Evolutionary conservation across 2,329 filamentous ascomycete species (phyloP).

Genomic region (Aspergillus chevalieri): DNA sequence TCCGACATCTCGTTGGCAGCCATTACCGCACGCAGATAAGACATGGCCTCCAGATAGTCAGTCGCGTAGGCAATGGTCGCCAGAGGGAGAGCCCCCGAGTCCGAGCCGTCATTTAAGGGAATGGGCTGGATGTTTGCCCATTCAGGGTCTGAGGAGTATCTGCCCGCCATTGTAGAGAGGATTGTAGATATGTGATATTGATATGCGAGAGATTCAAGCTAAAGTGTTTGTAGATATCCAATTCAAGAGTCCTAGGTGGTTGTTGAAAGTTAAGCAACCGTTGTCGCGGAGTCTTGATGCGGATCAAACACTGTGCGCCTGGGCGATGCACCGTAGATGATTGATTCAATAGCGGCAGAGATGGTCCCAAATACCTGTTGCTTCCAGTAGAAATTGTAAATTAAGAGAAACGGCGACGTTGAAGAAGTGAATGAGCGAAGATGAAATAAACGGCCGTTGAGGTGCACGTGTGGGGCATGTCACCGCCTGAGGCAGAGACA

Average conservation of each 20-base stretch:
- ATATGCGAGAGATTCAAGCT: background rate
- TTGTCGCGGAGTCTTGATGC: too few species aligned
- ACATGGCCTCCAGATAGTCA: conserved; percentile 85
- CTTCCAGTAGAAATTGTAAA: background rate
- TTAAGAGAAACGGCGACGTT: background rate
- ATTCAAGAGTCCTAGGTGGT: background rate
- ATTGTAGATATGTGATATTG: background rate
- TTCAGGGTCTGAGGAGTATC: conserved; percentile 60
- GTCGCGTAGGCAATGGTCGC: conserved; percentile 89
- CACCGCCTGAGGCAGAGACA: background rate
- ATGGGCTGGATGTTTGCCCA: conserved; percentile 85
- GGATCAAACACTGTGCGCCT: too few species aligned
- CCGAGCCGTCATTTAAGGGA: conserved; percentile 70
- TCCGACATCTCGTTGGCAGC: conserved; percentile 74
- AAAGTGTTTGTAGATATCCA: background rate
- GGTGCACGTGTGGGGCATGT: background rate
- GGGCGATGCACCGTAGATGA: too few species aligned
- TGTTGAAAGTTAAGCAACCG: background rate
- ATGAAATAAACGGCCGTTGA: background rate
- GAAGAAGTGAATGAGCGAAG: background rate
- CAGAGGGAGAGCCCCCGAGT: conserved; percentile 53
- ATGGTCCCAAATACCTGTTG: background rate
- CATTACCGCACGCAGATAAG: conserved; percentile 93
- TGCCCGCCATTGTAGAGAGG: conserved; percentile 17
- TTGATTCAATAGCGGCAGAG: background rate